phyloP scores from a whole-genome alignment of 495 filamentous ascomycete genomes.

The Penicilliopsis zonata region DNA sequence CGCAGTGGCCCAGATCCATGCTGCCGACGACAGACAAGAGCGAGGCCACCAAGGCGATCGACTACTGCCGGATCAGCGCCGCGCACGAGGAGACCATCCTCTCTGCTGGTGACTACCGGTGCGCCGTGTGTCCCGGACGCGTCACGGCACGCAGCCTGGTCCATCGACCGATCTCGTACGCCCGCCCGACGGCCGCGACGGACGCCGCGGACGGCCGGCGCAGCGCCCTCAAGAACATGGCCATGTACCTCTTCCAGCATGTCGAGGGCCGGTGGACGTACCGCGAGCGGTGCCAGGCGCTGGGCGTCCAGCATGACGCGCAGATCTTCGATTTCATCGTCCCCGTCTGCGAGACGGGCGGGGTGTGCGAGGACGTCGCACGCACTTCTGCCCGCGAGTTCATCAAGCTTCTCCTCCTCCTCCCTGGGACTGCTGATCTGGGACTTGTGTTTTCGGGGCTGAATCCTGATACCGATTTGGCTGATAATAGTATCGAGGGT shows the following conservation, averaged over 20 bases:
- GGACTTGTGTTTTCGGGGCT: background rate
- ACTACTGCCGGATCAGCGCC: constrained; percentile 3
- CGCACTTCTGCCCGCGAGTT: constrained; percentile 1
- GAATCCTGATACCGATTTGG: constrained; percentile 1
- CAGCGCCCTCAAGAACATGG: background rate
- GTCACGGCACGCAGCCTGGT: constrained; percentile 1
- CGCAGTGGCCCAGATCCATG: constrained; percentile 1
- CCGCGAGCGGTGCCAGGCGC: constrained; percentile 1
- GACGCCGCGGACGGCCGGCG: background rate
- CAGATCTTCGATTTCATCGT: constrained; percentile 6
- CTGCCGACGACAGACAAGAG: background rate
- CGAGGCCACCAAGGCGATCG: constrained; percentile 1
- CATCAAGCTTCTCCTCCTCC: background rate
- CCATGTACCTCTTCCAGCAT: constrained; percentile 1
- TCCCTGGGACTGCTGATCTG: background rate
- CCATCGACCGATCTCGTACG: constrained; percentile 2
- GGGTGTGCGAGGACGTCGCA: constrained; percentile 1
- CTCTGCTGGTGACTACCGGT: constrained; percentile 2
- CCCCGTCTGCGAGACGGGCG: constrained; percentile 4
- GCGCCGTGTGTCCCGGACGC: constrained; percentile 2
- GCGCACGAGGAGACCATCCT: constrained; percentile 4
- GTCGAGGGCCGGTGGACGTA: constrained; percentile 1
- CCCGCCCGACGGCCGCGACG: background rate
- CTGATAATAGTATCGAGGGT: background rate
- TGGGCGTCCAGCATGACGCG: constrained; percentile 1